These are phyloP conservation scores for Monilinia fructicola DNA, from an alignment of 2,329 filamentous ascomycete species.

Conservation along the genomic window DNA sequence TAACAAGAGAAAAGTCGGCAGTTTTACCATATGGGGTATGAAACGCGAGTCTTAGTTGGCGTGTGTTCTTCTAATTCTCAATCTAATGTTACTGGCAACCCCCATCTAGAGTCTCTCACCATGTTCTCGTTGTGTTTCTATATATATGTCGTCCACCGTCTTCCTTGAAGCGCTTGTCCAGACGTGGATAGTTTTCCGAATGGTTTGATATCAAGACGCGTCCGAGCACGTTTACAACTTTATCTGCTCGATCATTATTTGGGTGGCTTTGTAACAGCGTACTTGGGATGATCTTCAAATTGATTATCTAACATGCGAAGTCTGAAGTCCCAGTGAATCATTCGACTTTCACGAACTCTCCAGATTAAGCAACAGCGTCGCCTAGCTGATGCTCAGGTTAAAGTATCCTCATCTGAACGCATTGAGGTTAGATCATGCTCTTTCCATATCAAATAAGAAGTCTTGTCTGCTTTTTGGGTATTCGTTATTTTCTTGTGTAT, in stretches of 20 bases:
- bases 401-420: too few species aligned
- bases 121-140: not conserved
- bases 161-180: not conserved
- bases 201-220: not conserved
- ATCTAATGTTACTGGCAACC: not conserved
- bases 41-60: constrained; percentile 11
- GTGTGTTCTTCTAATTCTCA: not conserved
- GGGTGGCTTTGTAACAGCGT: not conserved
- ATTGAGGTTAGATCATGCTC: too few species aligned
- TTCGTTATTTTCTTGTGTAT: not conserved
- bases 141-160: not conserved
- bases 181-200: not conserved
- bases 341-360: not conserved
- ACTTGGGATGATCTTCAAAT: not conserved
- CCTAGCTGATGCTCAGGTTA: not conserved
- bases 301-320: not conserved
- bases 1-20: not conserved
- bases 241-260: not conserved
- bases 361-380: not conserved
- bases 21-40: not conserved
- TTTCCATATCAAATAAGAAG: not conserved
- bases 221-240: not conserved
- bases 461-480: not conserved
- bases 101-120: not conserved
- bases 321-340: not conserved